Evolutionary conservation across 352 stramenopile species (phyloP), one percentile per base, ranked within the genome.

Genomic region (Saprolegnia parasitica): DNA sequence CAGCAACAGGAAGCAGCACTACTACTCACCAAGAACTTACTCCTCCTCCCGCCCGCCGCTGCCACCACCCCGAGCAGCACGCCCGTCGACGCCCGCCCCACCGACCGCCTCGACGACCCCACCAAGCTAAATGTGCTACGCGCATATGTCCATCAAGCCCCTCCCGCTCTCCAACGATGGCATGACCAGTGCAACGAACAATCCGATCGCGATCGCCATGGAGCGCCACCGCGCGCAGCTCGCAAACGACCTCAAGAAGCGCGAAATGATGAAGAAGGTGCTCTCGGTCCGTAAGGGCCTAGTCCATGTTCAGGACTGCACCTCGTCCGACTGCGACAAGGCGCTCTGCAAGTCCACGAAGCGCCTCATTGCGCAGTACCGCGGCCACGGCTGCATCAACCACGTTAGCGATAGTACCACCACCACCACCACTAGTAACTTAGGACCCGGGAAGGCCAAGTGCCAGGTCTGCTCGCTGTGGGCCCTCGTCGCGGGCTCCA

Each of bases 391-490:
- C 74, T 91, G 83, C 71, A 32, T 67, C 26, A 40, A 26, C 54
- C 54, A 49, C 42, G 42, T 15, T 42, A 42, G 23, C 26, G 35
- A 35, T 40, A 61, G 26, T 56, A 56, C 26, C 54, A 40, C 23
- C 8, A 60, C 20, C 20, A 55, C 20, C 45, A 24, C 37, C 16
- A 65, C 47, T 65, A 67, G 58, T 56, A 21, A 40, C 21, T 49
- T 50, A 50, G 26, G 20, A 50, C 13, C 74, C 46, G 58, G 42
- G 2, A 62, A 55, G 35, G 57, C 47, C 18, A 74, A 87, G 55
- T 91, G 83, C 76, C 84, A 86, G 58, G 83, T 89, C n/a, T 91
- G 83, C 81, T 86, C 81, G 74, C 78, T 91, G 37, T 91, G 81
- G 81, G 68, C 78, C 35, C 85, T 87, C 66, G 74, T 91, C 45